These are phyloP conservation scores for Mucor piriformis DNA, from an alignment of 371 early-diverging fungal species.

Conservation along the genomic window DNA sequence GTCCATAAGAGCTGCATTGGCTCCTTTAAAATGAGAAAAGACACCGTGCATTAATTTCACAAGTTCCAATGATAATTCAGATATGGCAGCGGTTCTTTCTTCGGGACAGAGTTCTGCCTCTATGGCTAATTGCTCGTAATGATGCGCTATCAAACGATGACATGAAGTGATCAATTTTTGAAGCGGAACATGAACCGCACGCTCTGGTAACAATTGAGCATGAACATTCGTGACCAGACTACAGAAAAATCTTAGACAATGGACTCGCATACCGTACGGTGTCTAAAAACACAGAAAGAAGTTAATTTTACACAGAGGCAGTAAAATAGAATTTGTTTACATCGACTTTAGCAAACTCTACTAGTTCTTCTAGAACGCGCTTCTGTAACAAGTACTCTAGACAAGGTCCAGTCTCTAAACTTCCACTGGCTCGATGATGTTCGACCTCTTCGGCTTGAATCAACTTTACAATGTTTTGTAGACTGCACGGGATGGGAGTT, in stretches of 20 bases:
- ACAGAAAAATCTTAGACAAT: conserved; percentile 52
- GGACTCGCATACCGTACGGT: conserved; percentile 57
- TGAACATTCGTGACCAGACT: conserved; percentile 54
- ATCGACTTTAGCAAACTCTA: conserved; percentile 57
- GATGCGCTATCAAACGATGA: conserved; percentile 50
- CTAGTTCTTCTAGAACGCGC: conserved; percentile 52
- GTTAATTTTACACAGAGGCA: background rate
- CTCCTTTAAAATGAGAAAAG: conserved; percentile 55
- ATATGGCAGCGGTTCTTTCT: conserved; percentile 48
- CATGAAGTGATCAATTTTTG: conserved; percentile 54
- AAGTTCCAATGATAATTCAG: conserved; percentile 49
- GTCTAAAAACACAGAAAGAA: conserved; percentile 30
- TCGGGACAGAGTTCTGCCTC: conserved; percentile 45
- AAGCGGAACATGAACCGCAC: conserved; percentile 57
- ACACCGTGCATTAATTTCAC: conserved; percentile 57
- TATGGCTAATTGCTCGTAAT: conserved; percentile 47
- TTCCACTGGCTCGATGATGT: conserved; percentile 47
- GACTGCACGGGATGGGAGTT: conserved; percentile 49
- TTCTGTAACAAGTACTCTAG: conserved; percentile 50
- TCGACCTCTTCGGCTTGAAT: conserved; percentile 56
- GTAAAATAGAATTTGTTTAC: conserved; percentile 22
- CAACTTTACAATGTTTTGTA: conserved; percentile 51
- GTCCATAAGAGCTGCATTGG: conserved; percentile 56
- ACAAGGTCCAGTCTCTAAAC: conserved; percentile 56
- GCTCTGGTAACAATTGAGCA: conserved; percentile 53